These are phyloP conservation scores for Climacium dendroides DNA, from an alignment of 225 moss, liverwort and hornwort species.

Conservation along the genomic window DNA sequence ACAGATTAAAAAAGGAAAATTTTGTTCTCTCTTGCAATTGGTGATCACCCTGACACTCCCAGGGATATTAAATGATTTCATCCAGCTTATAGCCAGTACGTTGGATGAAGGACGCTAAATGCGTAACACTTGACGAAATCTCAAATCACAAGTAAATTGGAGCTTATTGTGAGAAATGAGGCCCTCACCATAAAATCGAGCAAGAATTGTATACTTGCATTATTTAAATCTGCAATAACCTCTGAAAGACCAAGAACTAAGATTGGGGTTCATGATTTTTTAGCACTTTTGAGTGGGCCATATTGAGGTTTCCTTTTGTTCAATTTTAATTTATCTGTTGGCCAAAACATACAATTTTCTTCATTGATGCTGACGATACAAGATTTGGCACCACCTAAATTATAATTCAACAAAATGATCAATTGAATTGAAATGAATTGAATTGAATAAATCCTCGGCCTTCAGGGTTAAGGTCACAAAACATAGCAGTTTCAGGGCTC, in stretches of 20 bases:
- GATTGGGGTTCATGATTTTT: not conserved
- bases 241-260: not conserved
- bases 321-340: not conserved
- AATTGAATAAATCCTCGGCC: not conserved
- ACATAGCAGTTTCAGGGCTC: not conserved
- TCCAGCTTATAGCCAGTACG: not conserved
- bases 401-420: not conserved
- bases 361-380: not conserved
- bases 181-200: not conserved
- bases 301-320: not conserved
- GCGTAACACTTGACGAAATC: not conserved
- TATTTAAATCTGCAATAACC: not conserved
- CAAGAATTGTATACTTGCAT: not conserved
- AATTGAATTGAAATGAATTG: not conserved
- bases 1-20: not conserved
- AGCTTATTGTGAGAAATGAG: not conserved
- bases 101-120: not conserved
- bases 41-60: not conserved
- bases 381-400: not conserved
- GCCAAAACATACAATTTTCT: not conserved
- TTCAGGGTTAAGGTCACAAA: not conserved
- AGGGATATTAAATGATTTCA: not conserved
- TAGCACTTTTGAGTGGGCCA: not conserved
- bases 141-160: not conserved
- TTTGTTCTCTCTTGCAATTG: not conserved